phyloP scores from a whole-genome alignment of 768 basidiomycete genomes.

The Termitomyces heimii region DNA sequence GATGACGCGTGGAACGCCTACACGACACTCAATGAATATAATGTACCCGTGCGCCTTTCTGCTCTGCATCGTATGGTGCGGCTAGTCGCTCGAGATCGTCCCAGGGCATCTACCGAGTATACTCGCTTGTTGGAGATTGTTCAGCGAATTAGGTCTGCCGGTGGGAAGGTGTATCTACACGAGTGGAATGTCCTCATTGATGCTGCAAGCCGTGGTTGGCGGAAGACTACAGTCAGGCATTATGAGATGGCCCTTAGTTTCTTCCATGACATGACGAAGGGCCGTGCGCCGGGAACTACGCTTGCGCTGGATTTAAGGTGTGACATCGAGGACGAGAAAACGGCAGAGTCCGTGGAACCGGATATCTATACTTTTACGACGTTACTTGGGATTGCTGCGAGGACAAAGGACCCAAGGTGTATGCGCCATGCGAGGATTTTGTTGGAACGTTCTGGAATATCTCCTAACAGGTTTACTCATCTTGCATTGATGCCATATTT shows the following conservation, averaged over 20 bases:
- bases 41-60: slow-evolving; percentile 31
- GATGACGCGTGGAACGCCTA: slow-evolving; percentile 38
- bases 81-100: slow-evolving; percentile 45
- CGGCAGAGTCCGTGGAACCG: slow-evolving; percentile 31
- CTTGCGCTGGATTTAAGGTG: slow-evolving; percentile 13
- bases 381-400: slow-evolving; percentile 56
- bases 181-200: slow-evolving; percentile 78
- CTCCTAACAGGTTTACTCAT: slow-evolving; percentile 58
- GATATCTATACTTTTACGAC: slow-evolving; percentile 69
- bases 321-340: slow-evolving; percentile 7
- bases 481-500: slow-evolving; percentile 56
- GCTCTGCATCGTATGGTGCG: slow-evolving; percentile 60
- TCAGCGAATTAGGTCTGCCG: slow-evolving; percentile 46
- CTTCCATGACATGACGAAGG: slow-evolving; percentile 52
- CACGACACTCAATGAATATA: slow-evolving; percentile 23
- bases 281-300: slow-evolving; percentile 35
- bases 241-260: slow-evolving; percentile 56
- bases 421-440: slow-evolving; percentile 50
- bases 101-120: slow-evolving; percentile 56
- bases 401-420: slow-evolving; percentile 35
- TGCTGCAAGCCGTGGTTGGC: slow-evolving; percentile 59
- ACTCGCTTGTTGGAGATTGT: slow-evolving; percentile 66
- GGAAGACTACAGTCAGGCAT: slow-evolving; percentile 50
- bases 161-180: slow-evolving; percentile 49
- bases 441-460: slow-evolving; percentile 45